Conservation (phyloP, 169 alveolate species). For the Plasmodium knowlesi region DNA sequence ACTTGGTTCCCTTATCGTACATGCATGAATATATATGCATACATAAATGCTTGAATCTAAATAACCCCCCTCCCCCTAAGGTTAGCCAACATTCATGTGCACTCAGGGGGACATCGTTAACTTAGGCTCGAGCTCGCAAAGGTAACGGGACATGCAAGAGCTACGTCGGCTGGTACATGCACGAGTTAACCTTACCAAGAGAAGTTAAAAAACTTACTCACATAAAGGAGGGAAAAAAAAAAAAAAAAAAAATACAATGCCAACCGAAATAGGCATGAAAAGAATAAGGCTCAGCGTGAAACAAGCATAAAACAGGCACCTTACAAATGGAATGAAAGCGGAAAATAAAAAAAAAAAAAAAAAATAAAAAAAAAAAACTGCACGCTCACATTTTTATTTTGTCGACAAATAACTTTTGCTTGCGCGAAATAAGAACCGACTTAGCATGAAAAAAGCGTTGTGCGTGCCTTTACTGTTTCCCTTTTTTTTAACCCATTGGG, state of each 20-base stretch:
- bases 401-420: neutral
- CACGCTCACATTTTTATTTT: neutral
- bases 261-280: neutral
- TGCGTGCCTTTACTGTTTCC: neutral
- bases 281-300: neutral
- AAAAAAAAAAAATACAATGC: neutral
- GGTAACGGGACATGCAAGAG: neutral
- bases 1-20: neutral
- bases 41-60: neutral
- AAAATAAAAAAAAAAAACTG: neutral
- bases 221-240: neutral
- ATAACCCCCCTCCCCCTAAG: neutral
- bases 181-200: neutral
- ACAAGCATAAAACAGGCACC: neutral
- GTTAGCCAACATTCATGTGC: neutral
- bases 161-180: neutral
- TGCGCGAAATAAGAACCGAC: neutral
- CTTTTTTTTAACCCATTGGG: neutral
- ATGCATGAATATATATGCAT: neutral
- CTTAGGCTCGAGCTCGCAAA: neutral
- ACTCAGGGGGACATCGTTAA: neutral
- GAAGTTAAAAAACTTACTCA: neutral
- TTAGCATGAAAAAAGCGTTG: neutral
- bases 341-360: neutral
- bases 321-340: neutral